Evolutionary conservation across 345 rosid genomes (phyloP), one percentile per base, ranked within the genome.

Genomic region (Cochlearia excelsa): DNA sequence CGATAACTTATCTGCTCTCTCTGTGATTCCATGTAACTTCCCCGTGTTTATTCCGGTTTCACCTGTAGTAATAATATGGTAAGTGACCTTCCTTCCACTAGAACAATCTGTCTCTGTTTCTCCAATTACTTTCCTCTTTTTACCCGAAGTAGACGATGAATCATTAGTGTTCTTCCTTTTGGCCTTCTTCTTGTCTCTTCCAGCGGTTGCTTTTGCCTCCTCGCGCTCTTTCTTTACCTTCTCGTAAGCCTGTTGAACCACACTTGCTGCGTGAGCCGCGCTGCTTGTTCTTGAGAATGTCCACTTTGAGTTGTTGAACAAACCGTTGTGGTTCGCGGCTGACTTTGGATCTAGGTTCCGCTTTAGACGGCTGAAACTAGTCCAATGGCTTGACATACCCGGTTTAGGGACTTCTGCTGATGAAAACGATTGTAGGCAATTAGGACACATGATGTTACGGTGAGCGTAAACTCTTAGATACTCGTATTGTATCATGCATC

Each of bases 401-500:
- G 90, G 90, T 8, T 86, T 84, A 41, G 81, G 74, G 5, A 56
- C 80, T 75, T 80, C 87, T 4, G 60, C 39, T 4, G 84, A 90
- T 69, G 71, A 41, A 75, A 82, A 86, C 11, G 85, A 72, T 61
- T 80, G 80, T 26, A 52, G 78, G 54, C 94, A 86, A 47, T 80
- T 75, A n/a, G 94, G 76, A 62, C 94, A 86, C 59, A 75, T 38
- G 38, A 86, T 75, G 53, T 70, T 76, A 61, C 74, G 80, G 66
- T 81, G 81, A 11, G 78, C 75, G 72, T 86, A 86, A 38, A 68
- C 55, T 64, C 85, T 80, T 54, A 70, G 70, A 67, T 78, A 78
- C 67, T 86, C 90, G 42, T 81, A 83, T 47, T 81, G 94, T 54
- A 70, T 72, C 80, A 74, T 81, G 74, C 94, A 86, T 47, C 72